Conservation (phyloP, 345 rosid genomes). For the Cardiospermum halicacabum region DNA sequence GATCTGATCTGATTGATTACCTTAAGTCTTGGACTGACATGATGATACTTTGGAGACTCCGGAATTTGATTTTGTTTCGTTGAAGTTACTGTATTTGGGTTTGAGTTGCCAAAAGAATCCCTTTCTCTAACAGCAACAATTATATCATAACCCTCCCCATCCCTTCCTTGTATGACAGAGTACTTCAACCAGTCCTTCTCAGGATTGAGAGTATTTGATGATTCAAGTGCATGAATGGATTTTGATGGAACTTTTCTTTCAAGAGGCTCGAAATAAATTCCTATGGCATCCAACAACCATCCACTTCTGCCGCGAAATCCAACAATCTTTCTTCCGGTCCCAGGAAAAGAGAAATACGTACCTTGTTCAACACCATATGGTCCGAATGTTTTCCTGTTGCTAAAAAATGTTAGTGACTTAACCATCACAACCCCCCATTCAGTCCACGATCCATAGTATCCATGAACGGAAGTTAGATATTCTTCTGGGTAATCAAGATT, state of each 20-base stretch:
- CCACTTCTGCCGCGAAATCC: conserved; percentile 78
- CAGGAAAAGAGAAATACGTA: conserved; percentile 52
- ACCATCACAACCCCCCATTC: conserved; percentile 40
- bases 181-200: too few relatives aligned
- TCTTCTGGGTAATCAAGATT: conserved; percentile 70
- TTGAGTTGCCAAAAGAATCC: conserved; percentile 25
- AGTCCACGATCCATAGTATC: conserved; percentile 53
- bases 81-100: conserved; percentile 15
- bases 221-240: conserved; percentile 26
- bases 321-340: conserved; percentile 52
- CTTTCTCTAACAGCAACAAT: conserved; percentile 64
- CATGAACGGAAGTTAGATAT: conserved; percentile 58
- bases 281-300: conserved; percentile 71
- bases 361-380: conserved; percentile 82
- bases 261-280: conserved; percentile 48
- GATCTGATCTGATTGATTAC: conserved; percentile 38
- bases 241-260: conserved; percentile 22
- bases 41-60: too few relatives aligned
- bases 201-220: too few relatives aligned
- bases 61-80: too few relatives aligned
- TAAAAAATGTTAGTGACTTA: conserved; percentile 67
- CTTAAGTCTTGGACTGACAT: conserved; percentile 39
- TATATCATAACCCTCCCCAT: conserved; percentile 47
- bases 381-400: conserved; percentile 66
- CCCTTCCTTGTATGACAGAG: conserved; percentile 44